These are phyloP conservation scores for Punica granatum DNA, from an alignment of 345 rosid species.

Conservation along the genomic window DNA sequence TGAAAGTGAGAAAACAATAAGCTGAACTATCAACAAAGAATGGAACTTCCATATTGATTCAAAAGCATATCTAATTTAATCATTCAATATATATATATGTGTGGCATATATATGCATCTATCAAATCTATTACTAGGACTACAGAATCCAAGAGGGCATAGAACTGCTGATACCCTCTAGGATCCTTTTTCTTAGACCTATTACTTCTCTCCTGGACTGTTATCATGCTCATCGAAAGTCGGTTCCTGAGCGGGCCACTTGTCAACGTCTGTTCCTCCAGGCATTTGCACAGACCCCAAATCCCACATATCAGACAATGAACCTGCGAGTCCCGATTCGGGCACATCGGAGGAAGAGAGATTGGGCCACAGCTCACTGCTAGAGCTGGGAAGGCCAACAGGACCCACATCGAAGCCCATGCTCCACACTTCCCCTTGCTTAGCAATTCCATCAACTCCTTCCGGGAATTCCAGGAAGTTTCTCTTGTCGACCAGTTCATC, in stretches of 20 bases:
- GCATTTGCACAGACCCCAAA: conserved; percentile 33
- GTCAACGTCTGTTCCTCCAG: conserved; percentile 35
- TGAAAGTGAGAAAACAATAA: background rate
- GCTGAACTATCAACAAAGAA: background rate
- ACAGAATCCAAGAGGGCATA: background rate
- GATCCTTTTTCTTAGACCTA: conserved; percentile 20
- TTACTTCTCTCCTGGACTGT: conserved; percentile 23
- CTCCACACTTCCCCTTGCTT: conserved; percentile 61
- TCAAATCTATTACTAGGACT: background rate
- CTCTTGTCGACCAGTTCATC: conserved; percentile 28
- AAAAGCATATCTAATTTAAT: background rate
- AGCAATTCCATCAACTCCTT: conserved; percentile 27
- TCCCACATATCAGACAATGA: conserved; percentile 71
- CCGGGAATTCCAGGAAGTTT: conserved; percentile 26
- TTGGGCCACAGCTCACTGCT: conserved; percentile 46
- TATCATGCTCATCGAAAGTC: conserved; percentile 12
- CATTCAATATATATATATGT: too few species aligned
- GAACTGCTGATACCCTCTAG: conserved; percentile 11
- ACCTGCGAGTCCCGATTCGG: conserved; percentile 38
- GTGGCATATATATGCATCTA: background rate
- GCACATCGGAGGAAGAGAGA: conserved; percentile 30
- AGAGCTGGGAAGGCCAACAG: conserved; percentile 38
- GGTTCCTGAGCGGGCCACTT: conserved; percentile 40
- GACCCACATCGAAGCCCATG: conserved; percentile 41
- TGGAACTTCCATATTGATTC: background rate